Evolutionary conservation across 768 basidiomycete genomes (phyloP).

Genomic region (Dictyophora rubrovolvata): DNA sequence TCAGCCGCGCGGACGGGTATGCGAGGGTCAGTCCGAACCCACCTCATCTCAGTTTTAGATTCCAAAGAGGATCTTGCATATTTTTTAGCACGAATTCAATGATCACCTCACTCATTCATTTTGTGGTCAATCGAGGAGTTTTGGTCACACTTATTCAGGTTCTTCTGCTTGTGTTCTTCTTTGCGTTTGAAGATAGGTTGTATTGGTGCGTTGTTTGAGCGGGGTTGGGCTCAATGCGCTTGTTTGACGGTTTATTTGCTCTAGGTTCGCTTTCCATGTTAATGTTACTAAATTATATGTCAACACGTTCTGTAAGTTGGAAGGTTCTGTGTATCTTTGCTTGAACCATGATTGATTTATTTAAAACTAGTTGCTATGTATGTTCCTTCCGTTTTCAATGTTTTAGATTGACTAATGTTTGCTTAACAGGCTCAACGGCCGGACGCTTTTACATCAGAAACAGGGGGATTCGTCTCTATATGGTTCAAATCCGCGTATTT

Average conservation of each 20-base stretch:
- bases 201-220: constrained; percentile 25
- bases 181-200: constrained; percentile 24
- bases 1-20: constrained; percentile 30
- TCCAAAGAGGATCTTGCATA: background rate
- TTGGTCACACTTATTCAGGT: constrained; percentile 36
- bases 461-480: background rate
- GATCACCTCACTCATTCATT: constrained; percentile 30
- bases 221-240: background rate
- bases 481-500: background rate
- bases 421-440: constrained; percentile 1
- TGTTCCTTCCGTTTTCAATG: background rate
- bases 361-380: background rate
- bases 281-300: constrained; percentile 40
- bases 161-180: constrained; percentile 32
- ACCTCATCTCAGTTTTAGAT: background rate
- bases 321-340: background rate
- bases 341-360: background rate
- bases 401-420: background rate
- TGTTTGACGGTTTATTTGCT: background rate
- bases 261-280: constrained; percentile 37
- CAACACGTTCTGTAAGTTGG: constrained; percentile 37
- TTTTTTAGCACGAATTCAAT: constrained; percentile 29
- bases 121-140: constrained; percentile 32
- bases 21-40: constrained; percentile 20
- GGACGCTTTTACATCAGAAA: background rate